Evolutionary conservation across 139 green algal species (phyloP).

Genomic region (Marvania coccoides): DNA sequence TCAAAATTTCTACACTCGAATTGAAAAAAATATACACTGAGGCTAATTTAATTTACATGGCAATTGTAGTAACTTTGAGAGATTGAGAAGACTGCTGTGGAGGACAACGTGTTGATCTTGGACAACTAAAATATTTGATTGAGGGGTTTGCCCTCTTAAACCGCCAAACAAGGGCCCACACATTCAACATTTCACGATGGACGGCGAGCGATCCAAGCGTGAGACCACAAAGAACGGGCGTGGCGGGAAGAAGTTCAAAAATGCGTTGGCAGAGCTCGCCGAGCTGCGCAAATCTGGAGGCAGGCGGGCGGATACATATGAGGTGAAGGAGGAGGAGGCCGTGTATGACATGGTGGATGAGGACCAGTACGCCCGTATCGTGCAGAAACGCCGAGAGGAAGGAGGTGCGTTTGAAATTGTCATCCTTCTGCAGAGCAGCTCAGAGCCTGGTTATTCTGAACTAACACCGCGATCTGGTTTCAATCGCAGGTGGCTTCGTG

Average conservation of each 20-base stretch:
- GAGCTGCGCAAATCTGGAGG: constrained; percentile 32
- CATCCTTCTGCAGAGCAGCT: too few species aligned
- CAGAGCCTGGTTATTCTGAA: too few species aligned
- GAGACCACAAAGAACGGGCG: background rate
- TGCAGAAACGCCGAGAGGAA: constrained; percentile 72
- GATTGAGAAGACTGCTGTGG: background rate
- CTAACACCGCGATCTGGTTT: too few species aligned
- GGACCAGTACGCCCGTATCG: constrained; percentile 76
- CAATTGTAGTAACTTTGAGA: too few species aligned
- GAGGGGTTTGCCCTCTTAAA: background rate
- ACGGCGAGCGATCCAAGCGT: background rate
- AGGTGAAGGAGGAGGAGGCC: constrained; percentile 70
- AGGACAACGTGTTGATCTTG: background rate
- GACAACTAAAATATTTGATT: background rate
- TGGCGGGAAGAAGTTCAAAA: constrained; percentile 16
- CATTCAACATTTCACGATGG: background rate
- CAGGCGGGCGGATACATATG: constrained; percentile 51
- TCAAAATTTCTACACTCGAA: too few species aligned
- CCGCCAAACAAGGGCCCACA: background rate
- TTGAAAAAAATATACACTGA: too few species aligned
- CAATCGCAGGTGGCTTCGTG: constrained; percentile 74
- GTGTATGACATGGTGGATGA: constrained; percentile 91
- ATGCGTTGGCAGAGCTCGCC: constrained; percentile 27
- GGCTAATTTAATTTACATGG: too few species aligned
- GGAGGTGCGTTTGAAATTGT: constrained; percentile 50